Conservation (phyloP, 2,329 filamentous ascomycete species). For the Cercospora sp. region DNA sequence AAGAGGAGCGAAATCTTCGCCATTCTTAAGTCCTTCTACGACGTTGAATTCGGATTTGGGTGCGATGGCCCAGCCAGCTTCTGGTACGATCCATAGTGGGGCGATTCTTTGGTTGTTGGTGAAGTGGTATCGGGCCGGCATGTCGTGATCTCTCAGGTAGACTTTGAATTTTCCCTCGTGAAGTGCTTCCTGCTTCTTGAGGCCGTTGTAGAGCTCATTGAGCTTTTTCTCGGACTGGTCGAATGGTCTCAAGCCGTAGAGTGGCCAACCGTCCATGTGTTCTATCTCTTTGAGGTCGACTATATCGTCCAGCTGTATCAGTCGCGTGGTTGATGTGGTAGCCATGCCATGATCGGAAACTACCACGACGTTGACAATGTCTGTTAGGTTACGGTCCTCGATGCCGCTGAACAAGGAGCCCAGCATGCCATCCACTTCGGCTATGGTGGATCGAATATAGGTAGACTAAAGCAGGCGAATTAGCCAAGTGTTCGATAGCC, state of each 20-base stretch:
- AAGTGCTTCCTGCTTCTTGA: conserved; percentile 58
- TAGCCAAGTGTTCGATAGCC: neutral
- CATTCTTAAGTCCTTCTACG: conserved; percentile 63
- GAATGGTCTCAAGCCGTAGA: conserved; percentile 84
- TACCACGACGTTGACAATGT: conserved; percentile 91
- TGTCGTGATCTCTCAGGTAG: conserved; percentile 80
- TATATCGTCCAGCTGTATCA: conserved; percentile 88
- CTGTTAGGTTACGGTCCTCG: conserved; percentile 76
- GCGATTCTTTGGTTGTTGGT: conserved; percentile 84
- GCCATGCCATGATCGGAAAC: conserved; percentile 99
- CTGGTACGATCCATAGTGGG: conserved; percentile 90
- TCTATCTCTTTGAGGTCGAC: conserved; percentile 75
- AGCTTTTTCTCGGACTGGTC: conserved; percentile 60
- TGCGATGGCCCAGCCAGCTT: conserved; percentile 90
- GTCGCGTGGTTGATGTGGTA: conserved; percentile 75
- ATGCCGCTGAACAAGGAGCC: conserved; percentile 73
- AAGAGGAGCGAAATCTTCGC: conserved; percentile 71
- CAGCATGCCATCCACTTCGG: conserved; percentile 79
- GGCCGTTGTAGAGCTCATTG: conserved; percentile 63
- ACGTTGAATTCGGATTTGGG: conserved; percentile 77
- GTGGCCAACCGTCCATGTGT: conserved; percentile 90
- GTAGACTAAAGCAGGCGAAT: conserved; percentile 61
- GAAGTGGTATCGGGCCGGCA: conserved; percentile 94
- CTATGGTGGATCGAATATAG: conserved; percentile 77
- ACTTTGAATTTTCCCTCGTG: conserved; percentile 75